Evolutionary conservation across 2,329 filamentous ascomycete species (phyloP).

Genomic region (Cladosporium sp.): DNA sequence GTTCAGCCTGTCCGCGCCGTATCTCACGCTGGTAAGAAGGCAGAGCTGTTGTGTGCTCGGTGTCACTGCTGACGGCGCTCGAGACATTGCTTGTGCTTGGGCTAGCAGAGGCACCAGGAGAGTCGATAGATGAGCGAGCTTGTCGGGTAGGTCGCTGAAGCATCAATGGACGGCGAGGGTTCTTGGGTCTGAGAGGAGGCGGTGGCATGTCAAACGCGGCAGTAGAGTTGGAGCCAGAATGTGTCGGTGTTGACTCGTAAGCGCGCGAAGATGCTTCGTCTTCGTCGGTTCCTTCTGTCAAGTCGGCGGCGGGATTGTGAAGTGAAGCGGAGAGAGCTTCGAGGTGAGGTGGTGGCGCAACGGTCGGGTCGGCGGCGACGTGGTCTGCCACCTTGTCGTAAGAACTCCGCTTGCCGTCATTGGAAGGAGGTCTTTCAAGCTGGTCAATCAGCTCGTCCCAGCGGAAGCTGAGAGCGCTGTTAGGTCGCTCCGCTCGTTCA

Average conservation of each 20-base stretch:
- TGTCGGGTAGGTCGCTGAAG: conserved; percentile 18
- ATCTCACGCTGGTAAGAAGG: conserved; percentile 32
- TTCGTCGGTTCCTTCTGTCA: conserved; percentile 22
- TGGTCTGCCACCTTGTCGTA: conserved; percentile 25
- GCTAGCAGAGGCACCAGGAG: conserved; percentile 18
- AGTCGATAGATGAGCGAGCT: conserved; percentile 7
- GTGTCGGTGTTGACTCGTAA: conserved; percentile 15
- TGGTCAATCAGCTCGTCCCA: conserved; percentile 53
- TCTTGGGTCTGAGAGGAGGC: conserved; percentile 12
- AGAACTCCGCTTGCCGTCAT: conserved; percentile 16
- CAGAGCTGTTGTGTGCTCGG: conserved; percentile 31
- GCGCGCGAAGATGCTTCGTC: conserved; percentile 12
- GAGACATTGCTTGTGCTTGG: conserved; percentile 29
- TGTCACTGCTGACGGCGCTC: conserved; percentile 31
- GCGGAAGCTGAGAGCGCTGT: conserved; percentile 43
- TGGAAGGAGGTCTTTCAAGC: conserved; percentile 28
- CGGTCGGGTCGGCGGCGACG: conserved; percentile 26
- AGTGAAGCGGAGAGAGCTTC: not conserved
- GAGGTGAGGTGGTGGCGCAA: conserved; percentile 22
- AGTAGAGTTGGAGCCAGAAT: conserved; percentile 8
- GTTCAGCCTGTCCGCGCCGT: conserved; percentile 28
- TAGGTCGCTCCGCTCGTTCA: conserved; percentile 49
- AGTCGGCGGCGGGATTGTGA: conserved; percentile 11
- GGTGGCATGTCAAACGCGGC: conserved; percentile 11
- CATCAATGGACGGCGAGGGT: conserved; percentile 19